phyloP scores from a whole-genome alignment of 1,139 yeast species.

The Geotrichum bryndzae region DNA sequence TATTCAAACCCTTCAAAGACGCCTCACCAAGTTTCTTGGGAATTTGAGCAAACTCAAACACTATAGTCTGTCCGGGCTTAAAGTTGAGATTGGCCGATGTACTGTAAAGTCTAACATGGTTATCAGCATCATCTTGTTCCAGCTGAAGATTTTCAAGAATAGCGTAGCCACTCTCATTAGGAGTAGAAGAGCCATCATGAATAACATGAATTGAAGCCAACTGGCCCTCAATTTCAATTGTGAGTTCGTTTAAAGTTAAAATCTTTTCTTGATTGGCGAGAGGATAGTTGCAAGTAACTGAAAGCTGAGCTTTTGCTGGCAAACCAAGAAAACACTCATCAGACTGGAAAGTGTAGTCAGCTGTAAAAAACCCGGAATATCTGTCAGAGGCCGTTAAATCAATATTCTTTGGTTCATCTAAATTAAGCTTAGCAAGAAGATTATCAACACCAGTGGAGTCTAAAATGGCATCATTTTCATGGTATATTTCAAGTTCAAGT shows the following conservation, averaged over 20 bases:
- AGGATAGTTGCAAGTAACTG: slow-evolving; percentile 18
- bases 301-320: slow-evolving; percentile 23
- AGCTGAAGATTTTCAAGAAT: background rate
- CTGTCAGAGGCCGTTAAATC: background rate
- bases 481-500: slow-evolving; percentile 14
- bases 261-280: background rate
- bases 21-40: slow-evolving; percentile 27
- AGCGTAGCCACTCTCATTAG: background rate
- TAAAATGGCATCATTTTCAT: background rate
- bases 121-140: slow-evolving; percentile 8
- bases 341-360: slow-evolving; percentile 24
- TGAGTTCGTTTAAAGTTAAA: slow-evolving; percentile 15
- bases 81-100: slow-evolving; percentile 26
- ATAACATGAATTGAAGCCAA: slow-evolving; percentile 20
- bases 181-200: slow-evolving; percentile 19
- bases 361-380: slow-evolving; percentile 14
- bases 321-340: slow-evolving; percentile 26
- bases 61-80: slow-evolving; percentile 19
- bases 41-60: slow-evolving; percentile 27
- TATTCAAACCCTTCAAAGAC: background rate
- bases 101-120: slow-evolving; percentile 2
- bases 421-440: background rate
- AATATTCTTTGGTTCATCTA: background rate
- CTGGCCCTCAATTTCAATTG: slow-evolving; percentile 19
- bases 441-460: background rate